Percentiles rank a stretch among this genome's conserved stretches.
Conservation (phyloP, 2,329 filamentous ascomycete species). For the Hymenoscyphus infarciens region DNA sequence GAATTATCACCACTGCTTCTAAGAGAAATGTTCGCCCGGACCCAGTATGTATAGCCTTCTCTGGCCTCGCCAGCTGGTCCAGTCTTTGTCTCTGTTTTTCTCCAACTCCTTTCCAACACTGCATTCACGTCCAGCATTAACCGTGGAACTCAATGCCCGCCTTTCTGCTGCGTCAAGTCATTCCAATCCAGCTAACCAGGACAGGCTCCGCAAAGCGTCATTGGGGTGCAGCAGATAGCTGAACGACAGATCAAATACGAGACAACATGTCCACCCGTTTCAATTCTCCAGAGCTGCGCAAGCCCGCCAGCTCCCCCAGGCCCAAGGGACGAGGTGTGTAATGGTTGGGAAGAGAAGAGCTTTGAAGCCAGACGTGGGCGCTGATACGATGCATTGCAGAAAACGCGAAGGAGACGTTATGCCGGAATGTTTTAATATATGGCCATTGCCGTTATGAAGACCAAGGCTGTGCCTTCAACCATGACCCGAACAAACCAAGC, state of each 20-base stretch:
- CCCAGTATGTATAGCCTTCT: constrained; percentile 2
- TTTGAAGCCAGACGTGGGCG: constrained; percentile 1
- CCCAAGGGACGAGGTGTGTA: constrained; percentile 52
- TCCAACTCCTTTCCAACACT: neutral
- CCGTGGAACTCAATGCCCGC: neutral
- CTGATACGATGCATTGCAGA: constrained; percentile 44
- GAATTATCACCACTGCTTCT: neutral
- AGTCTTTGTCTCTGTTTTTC: neutral
- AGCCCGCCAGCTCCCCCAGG: constrained; percentile 50
- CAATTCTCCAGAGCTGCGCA: constrained; percentile 33
- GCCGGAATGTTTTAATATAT: constrained; percentile 90
- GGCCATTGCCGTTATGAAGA: constrained; percentile 91
- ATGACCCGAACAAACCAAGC: constrained; percentile 66
- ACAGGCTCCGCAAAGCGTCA: constrained; percentile 32
- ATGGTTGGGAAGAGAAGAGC: neutral
- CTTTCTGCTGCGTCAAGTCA: neutral
- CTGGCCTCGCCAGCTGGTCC: neutral
- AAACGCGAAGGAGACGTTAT: constrained; percentile 81
- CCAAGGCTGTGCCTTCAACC: constrained; percentile 83
- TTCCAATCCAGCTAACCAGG: constrained; percentile 19
- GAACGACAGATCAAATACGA: constrained; percentile 18
- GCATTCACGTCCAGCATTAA: neutral
- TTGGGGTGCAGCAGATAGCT: constrained; percentile 35
- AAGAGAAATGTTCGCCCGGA: constrained; percentile 1
- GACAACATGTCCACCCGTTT: constrained; percentile 35